These are phyloP conservation scores for Aspergillus persii DNA, from an alignment of 2,329 filamentous ascomycete genomes.

Conservation along the genomic window DNA sequence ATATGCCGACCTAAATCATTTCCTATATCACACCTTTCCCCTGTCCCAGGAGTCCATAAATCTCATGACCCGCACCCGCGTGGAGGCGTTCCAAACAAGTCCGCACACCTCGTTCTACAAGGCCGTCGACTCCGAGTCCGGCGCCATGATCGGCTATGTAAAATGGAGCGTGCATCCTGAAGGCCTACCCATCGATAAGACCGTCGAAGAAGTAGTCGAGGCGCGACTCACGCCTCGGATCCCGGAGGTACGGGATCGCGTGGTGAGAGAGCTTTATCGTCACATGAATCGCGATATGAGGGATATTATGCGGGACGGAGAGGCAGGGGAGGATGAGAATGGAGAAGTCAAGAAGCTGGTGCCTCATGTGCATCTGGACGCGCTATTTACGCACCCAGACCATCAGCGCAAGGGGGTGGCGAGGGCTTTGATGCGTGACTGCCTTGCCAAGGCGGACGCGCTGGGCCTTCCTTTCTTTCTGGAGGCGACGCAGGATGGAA, in stretches of 20 bases:
- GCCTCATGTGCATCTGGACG: background rate
- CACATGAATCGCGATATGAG: background rate
- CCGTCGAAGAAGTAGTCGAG: background rate
- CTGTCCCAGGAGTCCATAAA: background rate
- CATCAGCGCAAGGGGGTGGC: constrained; percentile 4
- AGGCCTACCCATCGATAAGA: background rate
- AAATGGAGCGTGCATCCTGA: background rate
- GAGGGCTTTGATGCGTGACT: constrained; percentile 1
- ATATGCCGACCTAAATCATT: background rate
- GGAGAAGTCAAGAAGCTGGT: background rate
- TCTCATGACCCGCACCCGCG: background rate
- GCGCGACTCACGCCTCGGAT: background rate
- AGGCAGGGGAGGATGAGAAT: background rate
- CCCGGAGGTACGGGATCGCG: constrained; percentile 1
- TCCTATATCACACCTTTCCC: background rate
- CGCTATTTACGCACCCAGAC: constrained; percentile 7
- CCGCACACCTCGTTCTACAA: background rate
- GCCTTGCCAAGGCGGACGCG: constrained; percentile 2
- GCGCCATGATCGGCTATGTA: background rate
- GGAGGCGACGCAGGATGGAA: constrained; percentile 11
- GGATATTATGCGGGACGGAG: background rate
- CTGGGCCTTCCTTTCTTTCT: background rate
- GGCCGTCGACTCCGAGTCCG: background rate
- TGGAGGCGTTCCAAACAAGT: background rate
- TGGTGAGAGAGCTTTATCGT: background rate